These are phyloP conservation scores for Suillus decipiens DNA, from an alignment of 768 basidiomycete genomes.

Conservation along the genomic window DNA sequence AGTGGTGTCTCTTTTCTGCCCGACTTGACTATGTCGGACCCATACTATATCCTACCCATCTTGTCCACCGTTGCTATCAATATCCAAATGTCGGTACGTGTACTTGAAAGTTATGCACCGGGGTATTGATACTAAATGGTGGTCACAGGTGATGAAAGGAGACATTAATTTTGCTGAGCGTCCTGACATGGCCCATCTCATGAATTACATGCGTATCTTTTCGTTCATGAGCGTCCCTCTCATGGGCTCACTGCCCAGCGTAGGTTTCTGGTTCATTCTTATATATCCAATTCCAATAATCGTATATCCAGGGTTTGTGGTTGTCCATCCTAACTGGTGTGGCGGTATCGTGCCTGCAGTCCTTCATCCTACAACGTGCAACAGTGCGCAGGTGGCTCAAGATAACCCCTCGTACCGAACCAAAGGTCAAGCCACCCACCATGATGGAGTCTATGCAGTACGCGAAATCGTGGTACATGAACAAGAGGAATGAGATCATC, in stretches of 20 bases:
- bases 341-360: slow-evolving; percentile 47
- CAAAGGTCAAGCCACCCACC: slow-evolving; percentile 23
- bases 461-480: slow-evolving; percentile 16
- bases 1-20: slow-evolving; percentile 76
- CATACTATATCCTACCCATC: slow-evolving; percentile 71
- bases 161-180: slow-evolving; percentile 53
- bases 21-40: slow-evolving; percentile 79
- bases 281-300: slow-evolving; percentile 7
- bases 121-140: slow-evolving; percentile 6
- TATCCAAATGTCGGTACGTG: slow-evolving; percentile 60
- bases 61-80: slow-evolving; percentile 61
- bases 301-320: slow-evolving; percentile 48
- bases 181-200: slow-evolving; percentile 62
- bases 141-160: slow-evolving; percentile 45
- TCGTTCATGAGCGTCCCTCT: slow-evolving; percentile 53
- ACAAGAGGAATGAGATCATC: not conserved
- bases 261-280: slow-evolving; percentile 35
- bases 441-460: slow-evolving; percentile 26
- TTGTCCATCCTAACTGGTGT: slow-evolving; percentile 60
- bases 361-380: slow-evolving; percentile 43
- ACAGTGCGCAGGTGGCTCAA: slow-evolving; percentile 41
- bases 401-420: slow-evolving; percentile 29
- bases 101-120: not conserved
- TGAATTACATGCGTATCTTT: slow-evolving; percentile 67
- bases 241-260: slow-evolving; percentile 63